Evolutionary conservation across 2,329 filamentous ascomycete genomes (phyloP), one percentile per base, ranked within the genome.

Genomic region (Cryphonectria radicalis): DNA sequence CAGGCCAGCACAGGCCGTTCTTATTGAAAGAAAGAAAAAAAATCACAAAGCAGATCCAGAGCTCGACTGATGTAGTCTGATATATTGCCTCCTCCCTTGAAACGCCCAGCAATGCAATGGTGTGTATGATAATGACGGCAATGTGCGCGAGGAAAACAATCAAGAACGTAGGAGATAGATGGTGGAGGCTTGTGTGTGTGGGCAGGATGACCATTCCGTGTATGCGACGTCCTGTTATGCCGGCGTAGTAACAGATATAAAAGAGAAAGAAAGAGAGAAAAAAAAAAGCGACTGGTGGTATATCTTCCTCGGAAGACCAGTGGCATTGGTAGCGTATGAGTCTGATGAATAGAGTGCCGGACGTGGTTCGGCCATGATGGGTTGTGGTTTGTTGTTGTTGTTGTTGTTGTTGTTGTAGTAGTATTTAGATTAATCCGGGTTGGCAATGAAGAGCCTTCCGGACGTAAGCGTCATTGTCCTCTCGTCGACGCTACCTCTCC

Each of bases 401-500:
- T 28, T 28, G 28, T 28, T 28, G 28, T 28, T 28, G 28, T 28
- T 28, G 28, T 28, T 28, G 28, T 28, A 1, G 28, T 62, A 32
- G 32, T 10, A 17, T 63, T 25, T 13, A 32, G 64, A 70, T 73
- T 82, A 88, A 80, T 96, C 93, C 25, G 93, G 93, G 81, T 97
- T 97, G 76, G 93, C 93, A 78, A 97, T 94, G 80, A 93, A 96
- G 71, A 97, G 86, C 73, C 93, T 88, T 65, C 90, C 90, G 40
- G 89, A 87, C 28, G 88, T 90, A 79, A 96, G 91, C 1, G 92
- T 95, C 81, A 90, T 91, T 6, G 92, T 92, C 77, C 92, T 86
- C 81, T 96, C 93, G 78, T 96, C 93, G 65, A 97, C 93, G 78
- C 93, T 96, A 70, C 93, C 93, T 77, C 92, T 87, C 76, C 93